Evolutionary conservation across 106 monocot genomes (phyloP).

Genomic region (Allium sativum): DNA sequence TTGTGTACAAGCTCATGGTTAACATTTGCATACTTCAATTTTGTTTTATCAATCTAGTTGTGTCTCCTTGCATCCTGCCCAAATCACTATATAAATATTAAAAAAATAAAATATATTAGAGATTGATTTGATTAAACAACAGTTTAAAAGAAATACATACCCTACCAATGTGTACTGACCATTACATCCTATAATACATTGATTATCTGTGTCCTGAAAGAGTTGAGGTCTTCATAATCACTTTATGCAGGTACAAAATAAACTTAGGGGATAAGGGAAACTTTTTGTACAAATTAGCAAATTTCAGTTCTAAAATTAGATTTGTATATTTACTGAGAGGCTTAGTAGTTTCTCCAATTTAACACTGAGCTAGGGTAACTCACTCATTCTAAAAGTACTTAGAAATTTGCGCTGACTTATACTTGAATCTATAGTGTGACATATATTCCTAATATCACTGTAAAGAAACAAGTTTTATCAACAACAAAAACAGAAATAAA

Average conservation of each 20-base stretch:
- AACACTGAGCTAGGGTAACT: constrained; percentile 67
- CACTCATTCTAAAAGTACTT: constrained; percentile 59
- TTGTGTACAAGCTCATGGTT: constrained; percentile 39
- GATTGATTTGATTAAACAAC: not conserved
- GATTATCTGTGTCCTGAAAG: constrained; percentile 52
- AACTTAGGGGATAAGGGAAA: too few species aligned
- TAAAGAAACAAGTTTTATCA: constrained; percentile 7
- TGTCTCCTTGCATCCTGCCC: constrained; percentile 13
- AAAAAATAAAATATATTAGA: not conserved
- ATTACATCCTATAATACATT: constrained; percentile 93
- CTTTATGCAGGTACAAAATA: constrained; percentile 17
- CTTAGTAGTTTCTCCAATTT: constrained; percentile 76
- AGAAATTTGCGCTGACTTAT: constrained; percentile 40
- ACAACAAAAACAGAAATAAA: too few species aligned
- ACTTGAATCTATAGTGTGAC: constrained; percentile 28
- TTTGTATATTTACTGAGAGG: constrained; percentile 42
- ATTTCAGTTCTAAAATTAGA: too few species aligned
- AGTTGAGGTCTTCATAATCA: constrained; percentile 40
- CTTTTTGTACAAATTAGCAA: too few species aligned
- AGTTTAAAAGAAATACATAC: not conserved
- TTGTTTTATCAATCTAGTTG: constrained; percentile 16
- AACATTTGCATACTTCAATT: constrained; percentile 49
- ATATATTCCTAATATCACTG: constrained; percentile 50
- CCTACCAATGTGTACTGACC: constrained; percentile 42
- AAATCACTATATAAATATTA: constrained; percentile 10